Base-by-base conservation (phyloP, 2,329 filamentous ascomycete genomes). In the Pseudogymnoascus sp. region DNA sequence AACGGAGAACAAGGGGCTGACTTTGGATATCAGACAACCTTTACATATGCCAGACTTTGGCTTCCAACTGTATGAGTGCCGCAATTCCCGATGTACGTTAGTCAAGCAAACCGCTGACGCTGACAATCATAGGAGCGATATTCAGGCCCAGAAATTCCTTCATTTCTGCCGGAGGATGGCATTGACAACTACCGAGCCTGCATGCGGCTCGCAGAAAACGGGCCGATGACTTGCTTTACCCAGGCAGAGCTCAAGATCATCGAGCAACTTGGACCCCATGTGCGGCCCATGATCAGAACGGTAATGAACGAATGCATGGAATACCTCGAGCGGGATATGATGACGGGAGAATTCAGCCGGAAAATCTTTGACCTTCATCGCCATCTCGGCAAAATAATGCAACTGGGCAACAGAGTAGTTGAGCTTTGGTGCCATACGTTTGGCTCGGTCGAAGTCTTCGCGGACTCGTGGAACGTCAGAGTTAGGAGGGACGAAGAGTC, bases 401-500 rank as follows among this genome's bases (percentile, higher is more conserved):
- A 34, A 34, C 28, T 57, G 51, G 51, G 51, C 5, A 57, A 36
- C 51, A 57, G 51, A 57, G 51, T 57, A 34, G 51, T 57, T 57
- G 51, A 57, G 28, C 51, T 57, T 19, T 57, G 51, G 51, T 57
- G 51, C 16, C 19, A 13, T 14, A 34, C 4, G 14, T 57, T 57
- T 21, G 51, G 51, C 28, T 57, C 51, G 1, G 51, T 57, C n/a
- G 51, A 57, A 34, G 16, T 21, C 28, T 57, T 57, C 16, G 51
- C n/a, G 34, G 60, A 21, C 25, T 63, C 25, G 51, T 61, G 19
- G 62, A 60, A 60, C 19, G 64, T 19, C 62, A 67, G 19, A 36
- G 60, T 62, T 7, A 16, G 60, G 8, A 57, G 61, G 14, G 64
- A 68, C 51, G 61, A 65, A 3, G 45, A 65, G 0, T 23, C 14